Evolutionary conservation across 164 flowering plant genomes (phyloP).

Genomic region (grape (Vitis vinifera)): DNA sequence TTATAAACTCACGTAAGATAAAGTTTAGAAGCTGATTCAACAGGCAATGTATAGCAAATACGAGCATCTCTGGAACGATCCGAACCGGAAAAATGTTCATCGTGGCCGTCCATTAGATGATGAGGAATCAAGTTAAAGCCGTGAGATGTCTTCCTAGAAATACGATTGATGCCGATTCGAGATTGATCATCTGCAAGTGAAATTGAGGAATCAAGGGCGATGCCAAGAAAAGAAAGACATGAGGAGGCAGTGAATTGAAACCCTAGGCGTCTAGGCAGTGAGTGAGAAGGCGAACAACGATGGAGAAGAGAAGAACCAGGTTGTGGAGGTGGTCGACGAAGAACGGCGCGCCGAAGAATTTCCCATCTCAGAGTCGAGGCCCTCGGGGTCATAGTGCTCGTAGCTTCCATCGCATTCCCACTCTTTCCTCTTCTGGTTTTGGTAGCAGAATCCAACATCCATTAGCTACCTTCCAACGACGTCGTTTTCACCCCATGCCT

Average conservation of each 20-base stretch:
- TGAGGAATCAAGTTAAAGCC: conserved; percentile 73
- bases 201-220: neutral
- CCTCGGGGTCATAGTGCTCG: conserved; percentile 12
- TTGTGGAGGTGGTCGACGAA: conserved; percentile 20
- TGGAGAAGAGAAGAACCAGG: conserved; percentile 16
- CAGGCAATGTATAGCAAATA: conserved; percentile 68
- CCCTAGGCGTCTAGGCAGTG: neutral
- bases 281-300: neutral
- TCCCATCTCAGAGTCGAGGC: conserved; percentile 69
- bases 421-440: neutral
- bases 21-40: conserved; percentile 43
- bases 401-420: neutral
- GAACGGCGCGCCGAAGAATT: conserved; percentile 71
- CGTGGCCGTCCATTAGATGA: conserved; percentile 14
- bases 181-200: conserved; percentile 27
- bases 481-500: too few relatives aligned
- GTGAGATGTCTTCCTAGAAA: conserved; percentile 51
- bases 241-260: neutral
- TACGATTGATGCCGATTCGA: conserved; percentile 25
- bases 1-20: conserved; percentile 45
- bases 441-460: too few relatives aligned
- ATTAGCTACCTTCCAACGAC: too few relatives aligned
- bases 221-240: neutral
- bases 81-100: conserved; percentile 9
- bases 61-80: conserved; percentile 33